phyloP scores from a whole-genome alignment of 768 basidiomycete species.

The Hypsizygus marmoreus region DNA sequence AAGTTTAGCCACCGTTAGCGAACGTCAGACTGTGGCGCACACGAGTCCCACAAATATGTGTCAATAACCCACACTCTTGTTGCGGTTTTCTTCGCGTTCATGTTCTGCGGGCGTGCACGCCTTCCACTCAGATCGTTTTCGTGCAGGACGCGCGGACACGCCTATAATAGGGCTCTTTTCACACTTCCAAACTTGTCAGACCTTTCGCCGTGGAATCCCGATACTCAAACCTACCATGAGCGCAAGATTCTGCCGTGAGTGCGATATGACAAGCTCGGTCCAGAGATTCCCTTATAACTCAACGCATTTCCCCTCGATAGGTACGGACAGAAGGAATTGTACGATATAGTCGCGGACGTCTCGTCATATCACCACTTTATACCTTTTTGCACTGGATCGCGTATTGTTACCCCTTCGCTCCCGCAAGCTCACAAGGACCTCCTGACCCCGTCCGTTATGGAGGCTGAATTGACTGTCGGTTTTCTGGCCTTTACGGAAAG shows the following conservation, averaged over 20 bases:
- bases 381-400: slow-evolving; percentile 83
- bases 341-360: slow-evolving; percentile 85
- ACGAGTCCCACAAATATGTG: slow-evolving; percentile 1
- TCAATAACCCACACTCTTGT: background rate
- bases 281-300: slow-evolving; percentile 8
- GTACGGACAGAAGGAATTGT: slow-evolving; percentile 78
- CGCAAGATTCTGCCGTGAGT: slow-evolving; percentile 87
- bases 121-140: slow-evolving; percentile 7
- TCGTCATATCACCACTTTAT: slow-evolving; percentile 84
- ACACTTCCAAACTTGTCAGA: slow-evolving; percentile 53
- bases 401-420: slow-evolving; percentile 49
- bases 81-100: slow-evolving; percentile 1
- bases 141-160: background rate
- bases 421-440: slow-evolving; percentile 27
- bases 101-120: slow-evolving; percentile 14
- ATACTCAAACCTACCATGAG: slow-evolving; percentile 73
- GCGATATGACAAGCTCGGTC: slow-evolving; percentile 6
- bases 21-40: no score
- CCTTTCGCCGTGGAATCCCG: slow-evolving; percentile 42
- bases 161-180: slow-evolving; percentile 39
- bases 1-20: no score
- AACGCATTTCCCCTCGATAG: slow-evolving; percentile 39
- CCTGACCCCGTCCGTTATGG: slow-evolving; percentile 47
- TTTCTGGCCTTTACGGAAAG: slow-evolving; percentile 87
- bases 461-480: slow-evolving; percentile 86